Evolutionary conservation across 2,329 filamentous ascomycete species (phyloP), one percentile per base, ranked within the genome.

Genomic region (Onygenales sp.): DNA sequence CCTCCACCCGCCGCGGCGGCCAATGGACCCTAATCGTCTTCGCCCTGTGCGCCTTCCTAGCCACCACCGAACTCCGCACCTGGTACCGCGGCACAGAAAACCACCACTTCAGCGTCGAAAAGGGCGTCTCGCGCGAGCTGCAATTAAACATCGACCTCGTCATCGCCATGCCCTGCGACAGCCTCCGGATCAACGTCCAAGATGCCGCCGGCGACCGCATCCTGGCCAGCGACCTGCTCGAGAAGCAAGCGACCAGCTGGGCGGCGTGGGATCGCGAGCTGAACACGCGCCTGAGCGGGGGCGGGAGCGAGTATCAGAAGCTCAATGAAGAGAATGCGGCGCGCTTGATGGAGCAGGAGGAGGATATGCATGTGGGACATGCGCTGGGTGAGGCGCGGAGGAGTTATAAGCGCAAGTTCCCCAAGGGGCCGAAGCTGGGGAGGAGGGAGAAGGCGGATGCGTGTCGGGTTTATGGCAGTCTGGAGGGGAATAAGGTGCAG

Each of bases 101-200:
- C 53, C 92, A 97, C 69, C 88, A 87, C 56, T 98, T 97, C 72
- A 85, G 85, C 56, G 92, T 98, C 54, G 93, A 97, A 71, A 93
- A 94, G 72, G 89, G 89, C 60, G 80, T 98, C 41, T 86, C 87
- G 2, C 89, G 89, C 70, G 80, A 84, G 58, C 81, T 98, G 69
- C 91, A 97, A 72, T 86, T 98, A 73, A 98, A 98, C 74, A 76
- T 98, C 54, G 93, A 98, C 71, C 78, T 94, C n/a, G 88, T 97
- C 5, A 78, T 98, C 48, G 79, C 79, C 51, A 98, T 98, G 93
- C 75, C 79, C 61, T 98, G 93, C 76, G 74, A 78, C 54, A 86
- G 94, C 66, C 74, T 98, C n/a, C 88, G 95, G 73, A 78, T 98
- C 71, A 97, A 98, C 72, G 91, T 98, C 50, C 93, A 97, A 75